phyloP scores from a whole-genome alignment of 371 early-diverging fungal genomes.

The Spiromyces aspiralis region DNA sequence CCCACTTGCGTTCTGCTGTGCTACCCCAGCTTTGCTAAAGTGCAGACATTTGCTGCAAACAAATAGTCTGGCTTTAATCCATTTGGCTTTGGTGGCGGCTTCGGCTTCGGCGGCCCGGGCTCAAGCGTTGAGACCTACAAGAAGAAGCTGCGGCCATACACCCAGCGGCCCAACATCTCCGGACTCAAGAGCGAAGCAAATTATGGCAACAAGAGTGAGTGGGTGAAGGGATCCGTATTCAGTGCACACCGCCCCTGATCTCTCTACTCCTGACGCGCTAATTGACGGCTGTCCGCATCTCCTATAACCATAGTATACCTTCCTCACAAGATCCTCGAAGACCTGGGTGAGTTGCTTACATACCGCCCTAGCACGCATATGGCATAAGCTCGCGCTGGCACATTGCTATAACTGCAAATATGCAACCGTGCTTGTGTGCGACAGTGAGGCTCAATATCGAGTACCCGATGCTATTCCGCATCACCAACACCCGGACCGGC shows the following conservation, averaged over 20 bases:
- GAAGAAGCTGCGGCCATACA: neutral
- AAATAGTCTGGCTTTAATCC: neutral
- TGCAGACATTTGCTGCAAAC: too few relatives aligned
- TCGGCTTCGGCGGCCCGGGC: neutral
- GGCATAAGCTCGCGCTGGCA: neutral
- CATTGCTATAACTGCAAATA: slow-evolving; percentile 32
- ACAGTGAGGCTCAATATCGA: slow-evolving; percentile 71
- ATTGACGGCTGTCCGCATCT: too few relatives aligned
- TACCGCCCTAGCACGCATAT: neutral
- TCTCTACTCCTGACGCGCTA: too few relatives aligned
- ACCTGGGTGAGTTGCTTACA: neutral
- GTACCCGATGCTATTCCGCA: slow-evolving; percentile 84
- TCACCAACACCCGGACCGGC: slow-evolving; percentile 37
- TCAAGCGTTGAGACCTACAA: neutral
- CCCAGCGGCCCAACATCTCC: neutral
- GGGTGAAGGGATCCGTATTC: too few relatives aligned
- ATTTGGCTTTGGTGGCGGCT: neutral
- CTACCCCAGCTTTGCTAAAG: too few relatives aligned
- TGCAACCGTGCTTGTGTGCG: too few relatives aligned
- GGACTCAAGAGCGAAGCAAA: neutral
- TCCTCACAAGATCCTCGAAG: neutral
- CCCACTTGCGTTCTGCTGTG: too few relatives aligned
- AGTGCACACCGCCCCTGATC: too few relatives aligned
- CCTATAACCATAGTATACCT: neutral
- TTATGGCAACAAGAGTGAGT: neutral